Evolutionary conservation across 495 filamentous ascomycete genomes (phyloP), one percentile per base, ranked within the genome.

Genomic region (Echria macrotheca): DNA sequence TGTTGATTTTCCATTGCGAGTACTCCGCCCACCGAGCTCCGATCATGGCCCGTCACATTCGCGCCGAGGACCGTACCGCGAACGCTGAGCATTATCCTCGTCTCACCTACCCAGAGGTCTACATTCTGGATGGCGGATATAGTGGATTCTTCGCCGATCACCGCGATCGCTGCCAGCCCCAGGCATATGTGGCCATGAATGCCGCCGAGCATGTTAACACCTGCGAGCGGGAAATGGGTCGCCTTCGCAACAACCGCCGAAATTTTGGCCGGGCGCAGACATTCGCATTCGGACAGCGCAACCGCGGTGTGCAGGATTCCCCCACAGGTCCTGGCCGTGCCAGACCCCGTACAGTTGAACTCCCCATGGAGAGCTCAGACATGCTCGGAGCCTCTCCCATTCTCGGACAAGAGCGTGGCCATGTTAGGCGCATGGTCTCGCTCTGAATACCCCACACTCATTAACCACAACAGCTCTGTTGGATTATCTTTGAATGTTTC

Each of bases 11-110:
- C 54, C 94, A 99, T 68, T 99, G 94, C 76, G 94, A 99, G 62
- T 99, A 96, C 64, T 97, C 93, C 19, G 91, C 87, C 26, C 91
- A 96, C 69, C 87, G 93, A 19, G 93, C 93, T n/a, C 93, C 93
- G 21, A 85, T 95, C 57, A 96, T 97, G 91, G 87, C 87, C 9
- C 84, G 85, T 50, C 85, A 87, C 63, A 80, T 99, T 41, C 90
- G 94, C 48, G 77, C 86, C 44, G 82, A 83, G 57, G 94, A 99
- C 70, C 87, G 94, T 18, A 78, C 79, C 17, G 69, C 79, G 54
- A 99, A 99, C 65, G 77, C 80, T 18, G 84, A 87, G 55, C 73
- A 72, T 23, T 99, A 99, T 56, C 94, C 94, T 9, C 75, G 76
- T 23, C 82, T 99, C 22, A 87, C 81, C 17, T 99, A 95, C 55